Conservation (phyloP, 495 filamentous ascomycete genomes). For the Sphaerosporella brunnea region DNA sequence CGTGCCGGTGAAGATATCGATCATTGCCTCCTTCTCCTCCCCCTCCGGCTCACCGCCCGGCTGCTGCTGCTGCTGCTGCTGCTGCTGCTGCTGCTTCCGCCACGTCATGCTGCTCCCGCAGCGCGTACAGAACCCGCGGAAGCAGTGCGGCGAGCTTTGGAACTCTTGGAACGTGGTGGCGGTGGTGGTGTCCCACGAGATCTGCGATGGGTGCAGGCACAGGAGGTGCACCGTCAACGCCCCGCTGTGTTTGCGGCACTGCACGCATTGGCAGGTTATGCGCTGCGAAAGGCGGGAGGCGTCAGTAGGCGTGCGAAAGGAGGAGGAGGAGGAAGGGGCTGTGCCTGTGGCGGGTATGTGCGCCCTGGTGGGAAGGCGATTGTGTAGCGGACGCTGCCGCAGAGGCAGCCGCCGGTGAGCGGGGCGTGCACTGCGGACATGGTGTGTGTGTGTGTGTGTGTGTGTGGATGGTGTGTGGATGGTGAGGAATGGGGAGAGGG, state of each 20-base stretch:
- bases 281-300: slow-evolving; percentile 6
- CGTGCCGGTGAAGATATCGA: neutral
- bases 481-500: neutral
- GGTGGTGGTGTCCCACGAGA: slow-evolving; percentile 19
- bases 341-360: slow-evolving; percentile 26
- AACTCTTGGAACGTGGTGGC: slow-evolving; percentile 7
- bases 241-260: slow-evolving; percentile 30
- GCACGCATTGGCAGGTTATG: slow-evolving; percentile 31
- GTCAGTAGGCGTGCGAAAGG: neutral
- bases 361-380: slow-evolving; percentile 25
- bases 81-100: no score
- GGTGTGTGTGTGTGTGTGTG: no score
- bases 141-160: neutral
- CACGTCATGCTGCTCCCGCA: slow-evolving; percentile 9
- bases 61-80: neutral
- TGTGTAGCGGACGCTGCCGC: slow-evolving; percentile 28
- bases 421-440: slow-evolving; percentile 4
- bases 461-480: neutral
- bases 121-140: slow-evolving; percentile 8
- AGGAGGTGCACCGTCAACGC: slow-evolving; percentile 25
- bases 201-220: slow-evolving; percentile 15
- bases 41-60: neutral
- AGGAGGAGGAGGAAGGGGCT: neutral
- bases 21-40: neutral
- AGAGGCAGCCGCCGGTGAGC: slow-evolving; percentile 32